A percentile compares a stretch with the other conserved stretches of the same genome.
Conservation (phyloP, 2,329 filamentous ascomycete genomes). For the Polytolypa hystricis region DNA sequence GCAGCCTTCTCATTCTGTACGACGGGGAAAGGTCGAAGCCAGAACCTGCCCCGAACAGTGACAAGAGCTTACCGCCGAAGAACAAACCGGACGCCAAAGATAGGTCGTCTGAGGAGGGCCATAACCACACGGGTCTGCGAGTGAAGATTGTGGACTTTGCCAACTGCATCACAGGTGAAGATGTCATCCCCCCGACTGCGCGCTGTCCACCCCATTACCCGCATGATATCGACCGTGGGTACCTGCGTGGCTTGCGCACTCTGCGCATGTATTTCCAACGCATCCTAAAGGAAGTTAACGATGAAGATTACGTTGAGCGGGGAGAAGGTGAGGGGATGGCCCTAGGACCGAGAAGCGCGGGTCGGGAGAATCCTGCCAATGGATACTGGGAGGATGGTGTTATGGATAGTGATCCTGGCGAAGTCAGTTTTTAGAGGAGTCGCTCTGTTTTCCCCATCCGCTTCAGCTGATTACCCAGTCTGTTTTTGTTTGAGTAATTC, state of each 20-base stretch:
- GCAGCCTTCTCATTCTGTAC: slow-evolving; percentile 89
- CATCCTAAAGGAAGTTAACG: slow-evolving; percentile 67
- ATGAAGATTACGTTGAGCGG: slow-evolving; percentile 34
- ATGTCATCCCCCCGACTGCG: slow-evolving; percentile 46
- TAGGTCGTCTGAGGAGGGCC: slow-evolving; percentile 25
- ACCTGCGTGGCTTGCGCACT: slow-evolving; percentile 70
- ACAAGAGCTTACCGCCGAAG: slow-evolving; percentile 14
- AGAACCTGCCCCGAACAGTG: slow-evolving; percentile 11
- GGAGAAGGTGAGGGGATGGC: slow-evolving; percentile 33
- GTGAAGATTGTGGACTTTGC: slow-evolving; percentile 98
- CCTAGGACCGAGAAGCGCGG: slow-evolving; percentile 23
- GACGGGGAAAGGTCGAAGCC: slow-evolving; percentile 53
- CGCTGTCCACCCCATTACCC: slow-evolving; percentile 73
- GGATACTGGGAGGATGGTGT: slow-evolving; percentile 32
- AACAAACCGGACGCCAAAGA: slow-evolving; percentile 17
- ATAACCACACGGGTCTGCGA: slow-evolving; percentile 43
- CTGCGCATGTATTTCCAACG: slow-evolving; percentile 74
- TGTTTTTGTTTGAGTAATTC: too few relatives aligned
- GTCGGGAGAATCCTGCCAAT: slow-evolving; percentile 20
- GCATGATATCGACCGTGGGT: slow-evolving; percentile 72
- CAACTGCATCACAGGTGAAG: slow-evolving; percentile 87
- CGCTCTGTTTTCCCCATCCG: too few relatives aligned
- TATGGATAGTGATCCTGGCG: slow-evolving; percentile 32
- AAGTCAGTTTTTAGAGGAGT: slow-evolving; percentile 31
- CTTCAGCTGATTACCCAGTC: too few relatives aligned